Evolutionary conservation across 1,284 basidiomycete species (phyloP), one percentile per base, ranked within the genome.

Genomic region (Irpex sp.): DNA sequence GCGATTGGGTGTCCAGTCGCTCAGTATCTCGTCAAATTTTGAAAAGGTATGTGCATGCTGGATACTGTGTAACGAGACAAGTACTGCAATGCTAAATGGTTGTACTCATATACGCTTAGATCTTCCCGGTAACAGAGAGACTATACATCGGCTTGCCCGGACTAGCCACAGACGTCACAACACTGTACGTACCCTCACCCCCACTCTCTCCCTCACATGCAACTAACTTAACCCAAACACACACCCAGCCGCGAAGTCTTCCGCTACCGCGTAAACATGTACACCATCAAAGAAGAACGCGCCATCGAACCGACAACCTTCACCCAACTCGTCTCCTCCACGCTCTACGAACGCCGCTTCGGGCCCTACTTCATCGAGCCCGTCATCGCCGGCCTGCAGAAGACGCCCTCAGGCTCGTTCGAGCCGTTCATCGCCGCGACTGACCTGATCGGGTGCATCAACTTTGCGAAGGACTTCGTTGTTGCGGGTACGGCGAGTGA

Each of bases 201-300:
- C 28, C 2, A 3, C 28, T 28, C 28, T 5, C 28, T 28, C 28
- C 6, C 28, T 28, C 28, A 28, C 28, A 3, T 5, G 1, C 28
- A 28, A 28, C 4, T 28, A 33, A 33, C 28, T 33, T 6, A 33
- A 28, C 28, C 6, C 28, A 33, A 33, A 7, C 7, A 5, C 28
- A 33, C 28, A 33, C 28, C 5, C 28, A 95, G 93, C 67, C 88
- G 87, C 66, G 94, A 98, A 75, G 85, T 87, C 59, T 89, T 98
- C 71, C 87, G 97, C 61, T 97, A 93, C 78, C 85, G 96, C 64
- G 90, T 97, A 62, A 99, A 99, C 81, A 97, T 99, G 93, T 99
- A 98, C 80, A 93, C 93, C 56, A 98, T 99, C 85, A 99, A 99
- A 79, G 97, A 99, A 75, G 96, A 98, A 73, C 86, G 97, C 63